These are phyloP conservation scores for Barbarea vulgaris DNA, from an alignment of 345 rosid species.

Conservation along the genomic window DNA sequence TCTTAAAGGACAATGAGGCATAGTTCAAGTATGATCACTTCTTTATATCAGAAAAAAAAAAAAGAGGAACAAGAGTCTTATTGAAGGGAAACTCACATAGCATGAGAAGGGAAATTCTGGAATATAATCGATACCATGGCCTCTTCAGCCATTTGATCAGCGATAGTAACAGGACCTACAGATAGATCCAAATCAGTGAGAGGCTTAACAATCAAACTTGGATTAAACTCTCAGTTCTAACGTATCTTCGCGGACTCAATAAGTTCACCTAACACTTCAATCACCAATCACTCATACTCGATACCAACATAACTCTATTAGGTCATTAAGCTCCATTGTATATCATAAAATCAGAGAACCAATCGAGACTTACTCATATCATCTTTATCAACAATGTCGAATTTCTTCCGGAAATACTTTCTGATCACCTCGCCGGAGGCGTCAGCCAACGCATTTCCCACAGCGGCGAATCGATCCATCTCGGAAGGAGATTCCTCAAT, in stretches of 20 bases:
- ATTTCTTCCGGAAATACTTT: constrained; percentile 73
- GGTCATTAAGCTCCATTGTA: neutral
- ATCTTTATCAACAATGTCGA: constrained; percentile 81
- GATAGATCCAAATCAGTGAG: neutral
- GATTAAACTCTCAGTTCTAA: neutral
- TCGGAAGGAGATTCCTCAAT: constrained; percentile 26
- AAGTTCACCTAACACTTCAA: constrained; percentile 1
- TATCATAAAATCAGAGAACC: neutral
- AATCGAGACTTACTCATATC: constrained; percentile 62
- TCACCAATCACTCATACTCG: constrained; percentile 11
- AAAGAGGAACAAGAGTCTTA: neutral
- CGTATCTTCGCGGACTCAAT: too few relatives aligned
- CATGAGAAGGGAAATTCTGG: constrained; percentile 86
- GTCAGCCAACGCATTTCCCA: constrained; percentile 72
- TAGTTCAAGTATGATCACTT: neutral
- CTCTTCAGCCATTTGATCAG: constrained; percentile 92
- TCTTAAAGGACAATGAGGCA: neutral
- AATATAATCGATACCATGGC: constrained; percentile 75
- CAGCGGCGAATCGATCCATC: constrained; percentile 56
- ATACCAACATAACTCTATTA: neutral
- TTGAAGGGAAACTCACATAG: constrained; percentile 58
- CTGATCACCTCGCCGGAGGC: constrained; percentile 91
- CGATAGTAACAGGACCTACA: constrained; percentile 96
- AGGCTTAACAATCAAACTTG: neutral
- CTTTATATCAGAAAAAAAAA: neutral